A percentile compares a stretch with the other conserved stretches of the same genome.
Conservation (phyloP, 495 filamentous ascomycete species). For the Annulohypoxylon stygium region DNA sequence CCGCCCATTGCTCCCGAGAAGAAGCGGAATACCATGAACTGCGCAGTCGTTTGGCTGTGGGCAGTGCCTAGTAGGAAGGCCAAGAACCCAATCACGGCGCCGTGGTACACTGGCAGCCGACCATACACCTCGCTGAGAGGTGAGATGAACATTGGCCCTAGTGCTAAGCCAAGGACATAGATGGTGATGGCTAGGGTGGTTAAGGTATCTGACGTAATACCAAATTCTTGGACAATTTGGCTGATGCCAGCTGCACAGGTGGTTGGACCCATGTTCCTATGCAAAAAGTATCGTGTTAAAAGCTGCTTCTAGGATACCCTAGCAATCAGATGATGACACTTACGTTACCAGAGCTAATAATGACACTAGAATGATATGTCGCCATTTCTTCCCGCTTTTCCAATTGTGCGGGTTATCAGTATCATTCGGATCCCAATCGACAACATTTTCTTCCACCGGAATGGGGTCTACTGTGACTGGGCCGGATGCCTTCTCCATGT, state of each 20-base stretch:
- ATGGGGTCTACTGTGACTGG: not conserved
- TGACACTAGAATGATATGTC: conserved; percentile 23
- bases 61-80: conserved; percentile 62
- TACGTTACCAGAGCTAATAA: conserved; percentile 25
- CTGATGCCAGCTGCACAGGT: conserved; percentile 53
- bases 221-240: conserved; percentile 53
- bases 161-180: conserved; percentile 64
- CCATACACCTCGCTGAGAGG: conserved; percentile 77
- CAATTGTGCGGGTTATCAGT: conserved; percentile 33
- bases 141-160: conserved; percentile 68
- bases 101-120: conserved; percentile 64
- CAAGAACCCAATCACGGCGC: conserved; percentile 62
- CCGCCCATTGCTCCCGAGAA: conserved; percentile 55
- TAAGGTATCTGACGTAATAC: conserved; percentile 36
- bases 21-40: conserved; percentile 65
- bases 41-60: conserved; percentile 54
- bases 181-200: conserved; percentile 52
- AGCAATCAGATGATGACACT: not conserved
- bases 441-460: not conserved
- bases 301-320: not conserved
- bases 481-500: conserved; percentile 8
- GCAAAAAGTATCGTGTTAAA: not conserved
- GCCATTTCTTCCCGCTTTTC: conserved; percentile 21
- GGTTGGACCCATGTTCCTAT: conserved; percentile 27
- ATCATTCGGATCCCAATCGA: conserved; percentile 11